Conservation (phyloP, 2,329 filamentous ascomycete genomes). For the Raffaelea albimanens region DNA sequence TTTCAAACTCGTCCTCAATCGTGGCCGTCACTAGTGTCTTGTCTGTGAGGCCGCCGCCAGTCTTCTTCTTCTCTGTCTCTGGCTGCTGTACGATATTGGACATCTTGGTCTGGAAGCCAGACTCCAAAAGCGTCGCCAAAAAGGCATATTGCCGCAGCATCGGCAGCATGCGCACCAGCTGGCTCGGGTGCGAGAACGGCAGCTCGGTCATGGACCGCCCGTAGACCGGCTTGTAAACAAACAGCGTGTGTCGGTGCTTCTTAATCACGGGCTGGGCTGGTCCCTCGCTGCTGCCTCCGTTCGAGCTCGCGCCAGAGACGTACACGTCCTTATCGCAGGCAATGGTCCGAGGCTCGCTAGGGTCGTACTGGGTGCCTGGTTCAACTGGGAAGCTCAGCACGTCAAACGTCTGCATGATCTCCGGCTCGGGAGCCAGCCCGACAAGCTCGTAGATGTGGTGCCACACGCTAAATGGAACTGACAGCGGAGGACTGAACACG, state of each 20-base stretch:
- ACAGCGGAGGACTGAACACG: conserved; percentile 63
- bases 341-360: conserved; percentile 49
- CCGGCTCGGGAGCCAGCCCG: conserved; percentile 33
- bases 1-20: conserved; percentile 16
- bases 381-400: conserved; percentile 45
- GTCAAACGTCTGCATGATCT: conserved; percentile 44
- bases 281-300: background rate
- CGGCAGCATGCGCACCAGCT: conserved; percentile 66
- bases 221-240: conserved; percentile 64
- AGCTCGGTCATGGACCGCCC: conserved; percentile 57
- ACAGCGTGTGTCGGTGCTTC: conserved; percentile 50
- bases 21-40: conserved; percentile 13
- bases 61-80: conserved; percentile 11
- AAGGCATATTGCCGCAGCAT: conserved; percentile 67
- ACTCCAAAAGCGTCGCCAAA: conserved; percentile 53
- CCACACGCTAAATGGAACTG: conserved; percentile 57
- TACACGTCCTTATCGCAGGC: conserved; percentile 36
- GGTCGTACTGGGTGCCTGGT: conserved; percentile 39
- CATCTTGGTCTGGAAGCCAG: conserved; percentile 41
- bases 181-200: conserved; percentile 68
- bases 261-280: conserved; percentile 21
- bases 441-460: conserved; percentile 51
- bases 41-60: background rate
- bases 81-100: conserved; percentile 11
- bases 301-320: conserved; percentile 18